Evolutionary conservation across 306 rosid species (phyloP).

Genomic region (Heteromeles arbutifolia): DNA sequence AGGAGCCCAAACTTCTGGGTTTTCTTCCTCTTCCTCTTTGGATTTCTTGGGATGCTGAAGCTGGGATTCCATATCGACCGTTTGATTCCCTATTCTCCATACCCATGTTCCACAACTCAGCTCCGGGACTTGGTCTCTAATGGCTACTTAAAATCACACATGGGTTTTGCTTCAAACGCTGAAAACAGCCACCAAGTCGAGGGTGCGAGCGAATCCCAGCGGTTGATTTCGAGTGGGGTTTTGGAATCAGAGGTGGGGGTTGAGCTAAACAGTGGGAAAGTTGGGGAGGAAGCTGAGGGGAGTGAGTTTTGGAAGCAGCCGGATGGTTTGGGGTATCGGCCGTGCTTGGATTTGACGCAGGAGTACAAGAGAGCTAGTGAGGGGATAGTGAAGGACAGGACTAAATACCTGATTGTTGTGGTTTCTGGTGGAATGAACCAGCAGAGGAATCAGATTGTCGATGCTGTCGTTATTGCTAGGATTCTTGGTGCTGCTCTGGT

Average conservation of each 20-base stretch:
- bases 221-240: slow-evolving; percentile 25
- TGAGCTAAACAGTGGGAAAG: not conserved
- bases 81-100: slow-evolving; percentile 35
- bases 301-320: slow-evolving; percentile 84
- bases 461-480: slow-evolving; percentile 96
- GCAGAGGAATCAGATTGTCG: slow-evolving; percentile 96
- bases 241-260: slow-evolving; percentile 24
- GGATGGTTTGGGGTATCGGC: slow-evolving; percentile 73
- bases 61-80: slow-evolving; percentile 36
- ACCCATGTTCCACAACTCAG: slow-evolving; percentile 45
- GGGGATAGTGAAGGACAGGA: slow-evolving; percentile 43
- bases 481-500: slow-evolving; percentile 93
- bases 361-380: slow-evolving; percentile 52
- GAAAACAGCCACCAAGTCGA: slow-evolving; percentile 19
- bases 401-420: slow-evolving; percentile 73
- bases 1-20: slow-evolving; percentile 49
- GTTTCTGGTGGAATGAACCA: slow-evolving; percentile 98
- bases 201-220: slow-evolving; percentile 10
- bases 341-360: slow-evolving; percentile 58
- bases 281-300: not conserved
- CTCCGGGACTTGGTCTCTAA: slow-evolving; percentile 24
- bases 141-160: slow-evolving; percentile 17
- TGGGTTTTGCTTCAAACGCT: slow-evolving; percentile 11
- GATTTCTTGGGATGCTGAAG: slow-evolving; percentile 58
- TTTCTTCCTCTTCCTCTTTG: slow-evolving; percentile 48